These are phyloP conservation scores for Entomortierella lignicola DNA, from an alignment of 192 early-diverging fungal genomes.

Conservation along the genomic window DNA sequence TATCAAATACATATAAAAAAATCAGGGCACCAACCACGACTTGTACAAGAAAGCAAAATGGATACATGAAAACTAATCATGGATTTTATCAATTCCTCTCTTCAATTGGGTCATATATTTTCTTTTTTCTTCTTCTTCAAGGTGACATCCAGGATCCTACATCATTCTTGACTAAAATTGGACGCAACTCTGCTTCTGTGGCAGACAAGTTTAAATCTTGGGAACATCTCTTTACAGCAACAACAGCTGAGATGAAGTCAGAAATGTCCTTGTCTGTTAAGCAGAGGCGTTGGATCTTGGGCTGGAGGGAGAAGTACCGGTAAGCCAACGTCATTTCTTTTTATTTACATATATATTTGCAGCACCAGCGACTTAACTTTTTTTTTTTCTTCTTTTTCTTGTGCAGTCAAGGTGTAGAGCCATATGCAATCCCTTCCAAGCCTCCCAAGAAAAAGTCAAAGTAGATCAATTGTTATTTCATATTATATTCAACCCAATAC, in stretches of 20 bases:
- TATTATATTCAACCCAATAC: too few species aligned
- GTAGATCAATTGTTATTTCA: conserved; percentile 17
- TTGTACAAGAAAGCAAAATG: too few species aligned
- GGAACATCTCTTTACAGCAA: conserved; percentile 71
- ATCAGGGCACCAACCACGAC: too few species aligned
- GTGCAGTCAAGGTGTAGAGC: conserved; percentile 61
- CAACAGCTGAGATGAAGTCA: conserved; percentile 63
- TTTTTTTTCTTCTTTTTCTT: background rate
- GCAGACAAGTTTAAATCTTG: conserved; percentile 63
- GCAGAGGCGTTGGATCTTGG: conserved; percentile 68
- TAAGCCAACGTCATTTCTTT: conserved; percentile 6
- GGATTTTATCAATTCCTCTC: too few species aligned
- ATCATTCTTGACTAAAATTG: conserved; percentile 47
- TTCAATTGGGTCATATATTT: too few species aligned
- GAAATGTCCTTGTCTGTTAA: conserved; percentile 67
- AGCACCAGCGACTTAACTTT: too few species aligned
- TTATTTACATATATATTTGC: background rate
- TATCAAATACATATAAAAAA: too few species aligned
- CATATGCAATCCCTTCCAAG: conserved; percentile 59
- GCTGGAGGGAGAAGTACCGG: conserved; percentile 54
- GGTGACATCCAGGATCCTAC: conserved; percentile 47
- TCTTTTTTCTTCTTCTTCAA: too few species aligned
- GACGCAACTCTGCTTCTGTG: conserved; percentile 30
- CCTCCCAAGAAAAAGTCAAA: conserved; percentile 50
- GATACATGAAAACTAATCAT: too few species aligned